A percentile compares a stretch with the other conserved stretches of the same genome.
phyloP scores from a whole-genome alignment of 768 basidiomycete species.

The Mycena latifolia region DNA sequence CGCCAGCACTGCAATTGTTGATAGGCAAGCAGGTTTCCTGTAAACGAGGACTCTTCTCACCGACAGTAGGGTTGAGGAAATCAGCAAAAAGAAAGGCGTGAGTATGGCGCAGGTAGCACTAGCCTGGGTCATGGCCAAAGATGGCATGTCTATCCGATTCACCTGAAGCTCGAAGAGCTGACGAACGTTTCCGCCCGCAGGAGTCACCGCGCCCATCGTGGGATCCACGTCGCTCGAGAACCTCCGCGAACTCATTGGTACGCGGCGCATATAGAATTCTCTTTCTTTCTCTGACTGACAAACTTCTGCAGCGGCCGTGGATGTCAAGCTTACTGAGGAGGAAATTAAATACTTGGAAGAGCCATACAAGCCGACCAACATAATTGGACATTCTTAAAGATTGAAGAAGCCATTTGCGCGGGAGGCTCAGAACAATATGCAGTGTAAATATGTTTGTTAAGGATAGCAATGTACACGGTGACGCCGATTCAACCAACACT shows the following conservation, averaged over 20 bases:
- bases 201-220: conserved; percentile 70
- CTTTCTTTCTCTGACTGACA: too few species aligned
- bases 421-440: too few species aligned
- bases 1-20: conserved; percentile 37
- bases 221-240: conserved; percentile 66
- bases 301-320: background rate
- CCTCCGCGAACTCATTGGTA: conserved; percentile 64
- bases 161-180: too few species aligned
- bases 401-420: too few species aligned
- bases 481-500: too few species aligned
- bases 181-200: too few species aligned
- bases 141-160: too few species aligned
- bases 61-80: conserved; percentile 60
- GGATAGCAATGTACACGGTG: too few species aligned
- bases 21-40: conserved; percentile 37
- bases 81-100: conserved; percentile 63
- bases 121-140: conserved; percentile 63
- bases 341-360: background rate
- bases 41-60: conserved; percentile 2
- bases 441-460: too few species aligned
- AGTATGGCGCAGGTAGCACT: conserved; percentile 71
- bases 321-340: background rate
- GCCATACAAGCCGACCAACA: background rate
- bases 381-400: conserved; percentile 25
- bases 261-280: too few species aligned